A percentile compares a stretch with the other conserved stretches of the same genome.
These are phyloP conservation scores for Trichocladium antarcticum DNA, from an alignment of 495 filamentous ascomycete genomes.

Conservation along the genomic window DNA sequence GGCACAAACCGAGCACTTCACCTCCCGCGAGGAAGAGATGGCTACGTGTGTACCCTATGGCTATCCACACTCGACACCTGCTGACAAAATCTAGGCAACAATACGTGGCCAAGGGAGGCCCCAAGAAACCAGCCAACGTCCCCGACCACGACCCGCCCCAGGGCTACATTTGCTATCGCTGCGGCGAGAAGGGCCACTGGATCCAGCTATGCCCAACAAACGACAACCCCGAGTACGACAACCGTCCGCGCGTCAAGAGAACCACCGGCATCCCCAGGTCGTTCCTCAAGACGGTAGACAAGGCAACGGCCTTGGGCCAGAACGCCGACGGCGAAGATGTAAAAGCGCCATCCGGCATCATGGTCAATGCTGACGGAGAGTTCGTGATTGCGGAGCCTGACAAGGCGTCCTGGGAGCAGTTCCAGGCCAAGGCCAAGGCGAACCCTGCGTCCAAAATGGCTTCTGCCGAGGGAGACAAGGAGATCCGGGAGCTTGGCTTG, in stretches of 20 bases:
- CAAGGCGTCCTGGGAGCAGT: constrained; percentile 89
- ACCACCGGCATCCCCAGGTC: constrained; percentile 93
- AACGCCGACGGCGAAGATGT: constrained; percentile 63
- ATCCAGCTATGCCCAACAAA: constrained; percentile 96
- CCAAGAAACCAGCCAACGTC: constrained; percentile 58
- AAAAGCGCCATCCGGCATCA: constrained; percentile 72
- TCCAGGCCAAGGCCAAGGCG: constrained; percentile 83
- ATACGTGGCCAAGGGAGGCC: constrained; percentile 39
- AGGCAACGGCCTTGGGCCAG: constrained; percentile 60
- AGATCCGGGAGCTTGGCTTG: constrained; percentile 73
- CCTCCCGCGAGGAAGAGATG: constrained; percentile 80
- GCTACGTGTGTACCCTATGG: constrained; percentile 58
- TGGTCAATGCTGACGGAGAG: constrained; percentile 95
- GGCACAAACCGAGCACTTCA: constrained; percentile 75
- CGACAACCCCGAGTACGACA: constrained; percentile 89
- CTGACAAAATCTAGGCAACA: constrained; percentile 41
- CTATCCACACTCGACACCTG: constrained; percentile 1
- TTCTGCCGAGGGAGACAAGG: constrained; percentile 56
- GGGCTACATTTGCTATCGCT: constrained; percentile 96
- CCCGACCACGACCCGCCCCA: constrained; percentile 84
- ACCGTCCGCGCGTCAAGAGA: constrained; percentile 78
- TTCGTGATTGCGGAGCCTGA: constrained; percentile 92
- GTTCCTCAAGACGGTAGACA: constrained; percentile 87
- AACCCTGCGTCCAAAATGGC: constrained; percentile 67
- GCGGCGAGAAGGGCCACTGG: constrained; percentile 96